Percentiles rank a stretch among this genome's conserved stretches.
Conservation (phyloP, 768 basidiomycete genomes). For the Phylloporus arenicola region DNA sequence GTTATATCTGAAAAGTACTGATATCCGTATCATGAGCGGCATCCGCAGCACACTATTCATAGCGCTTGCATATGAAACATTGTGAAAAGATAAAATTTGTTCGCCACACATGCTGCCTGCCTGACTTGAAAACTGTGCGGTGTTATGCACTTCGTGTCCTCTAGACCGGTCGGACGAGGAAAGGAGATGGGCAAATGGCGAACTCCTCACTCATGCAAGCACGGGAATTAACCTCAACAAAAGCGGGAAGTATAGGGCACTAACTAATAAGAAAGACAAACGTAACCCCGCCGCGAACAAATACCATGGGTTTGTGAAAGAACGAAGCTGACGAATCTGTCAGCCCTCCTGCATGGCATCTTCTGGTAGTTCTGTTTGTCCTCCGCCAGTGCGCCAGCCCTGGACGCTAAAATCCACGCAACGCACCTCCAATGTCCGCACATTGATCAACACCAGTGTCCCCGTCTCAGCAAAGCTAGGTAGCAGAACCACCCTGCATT, state of each 20-base stretch:
- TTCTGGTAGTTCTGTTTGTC: constrained; percentile 4
- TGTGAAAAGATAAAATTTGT: background rate
- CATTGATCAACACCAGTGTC: constrained; percentile 70
- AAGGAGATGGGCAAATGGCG: background rate
- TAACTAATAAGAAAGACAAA: background rate
- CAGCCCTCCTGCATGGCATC: constrained; percentile 24
- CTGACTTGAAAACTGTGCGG: background rate
- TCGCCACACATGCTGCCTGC: background rate
- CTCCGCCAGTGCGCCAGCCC: constrained; percentile 22
- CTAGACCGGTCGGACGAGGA: background rate
- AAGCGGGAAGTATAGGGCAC: background rate
- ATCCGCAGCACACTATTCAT: background rate
- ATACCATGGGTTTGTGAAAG: background rate
- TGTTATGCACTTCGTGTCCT: background rate
- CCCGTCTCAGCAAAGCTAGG: constrained; percentile 81
- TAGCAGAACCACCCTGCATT: constrained; percentile 71
- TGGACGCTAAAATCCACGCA: constrained; percentile 51
- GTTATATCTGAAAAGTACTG: constrained; percentile 69
- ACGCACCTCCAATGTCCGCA: constrained; percentile 68
- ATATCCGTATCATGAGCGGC: constrained; percentile 5
- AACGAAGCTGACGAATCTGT: constrained; percentile 1
- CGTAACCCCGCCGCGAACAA: background rate
- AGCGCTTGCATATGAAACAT: background rate
- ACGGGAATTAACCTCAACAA: background rate
- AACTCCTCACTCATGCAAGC: background rate